These are phyloP conservation scores for Arthroderma sp. DNA, from an alignment of 2,329 filamentous ascomycete species.

Conservation along the genomic window DNA sequence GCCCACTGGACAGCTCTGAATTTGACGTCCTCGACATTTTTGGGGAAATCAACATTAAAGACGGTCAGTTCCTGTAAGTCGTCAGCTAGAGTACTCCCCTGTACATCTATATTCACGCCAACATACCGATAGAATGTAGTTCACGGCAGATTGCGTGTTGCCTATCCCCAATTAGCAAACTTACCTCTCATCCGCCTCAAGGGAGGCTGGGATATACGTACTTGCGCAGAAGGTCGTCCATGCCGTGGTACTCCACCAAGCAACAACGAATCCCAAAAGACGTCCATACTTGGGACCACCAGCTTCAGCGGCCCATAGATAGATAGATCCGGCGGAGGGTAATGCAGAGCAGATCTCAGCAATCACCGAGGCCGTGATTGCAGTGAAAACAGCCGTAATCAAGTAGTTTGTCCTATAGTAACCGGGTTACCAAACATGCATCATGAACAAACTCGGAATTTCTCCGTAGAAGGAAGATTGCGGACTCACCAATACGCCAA, in stretches of 20 bases:
- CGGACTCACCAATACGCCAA: slow-evolving; percentile 45
- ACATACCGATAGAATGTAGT: slow-evolving; percentile 42
- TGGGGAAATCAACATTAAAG: slow-evolving; percentile 45
- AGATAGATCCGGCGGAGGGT: slow-evolving; percentile 48
- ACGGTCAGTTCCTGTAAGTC: slow-evolving; percentile 43
- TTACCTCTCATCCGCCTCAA: neutral
- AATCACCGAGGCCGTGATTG: slow-evolving; percentile 49
- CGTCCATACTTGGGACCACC: slow-evolving; percentile 45
- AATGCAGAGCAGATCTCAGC: slow-evolving; percentile 50
- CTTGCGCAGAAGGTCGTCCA: slow-evolving; percentile 50
- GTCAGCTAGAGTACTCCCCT: neutral
- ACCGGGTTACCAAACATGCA: neutral
- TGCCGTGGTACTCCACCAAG: slow-evolving; percentile 52
- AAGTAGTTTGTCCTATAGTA: slow-evolving; percentile 47
- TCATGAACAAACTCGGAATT: neutral
- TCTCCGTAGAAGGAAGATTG: neutral
- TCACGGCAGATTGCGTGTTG: slow-evolving; percentile 41
- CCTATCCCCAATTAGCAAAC: slow-evolving; percentile 19
- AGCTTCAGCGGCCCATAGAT: slow-evolving; percentile 50
- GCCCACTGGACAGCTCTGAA: slow-evolving; percentile 53
- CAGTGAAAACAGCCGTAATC: slow-evolving; percentile 48
- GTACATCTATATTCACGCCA: neutral
- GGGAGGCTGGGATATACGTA: slow-evolving; percentile 15
- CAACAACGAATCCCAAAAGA: slow-evolving; percentile 49
- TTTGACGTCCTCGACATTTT: slow-evolving; percentile 41